A percentile compares a stretch with the other conserved stretches of the same genome.
Evolutionary conservation across 2,329 filamentous ascomycete species (phyloP).

Genomic region (Epichloe baconii): DNA sequence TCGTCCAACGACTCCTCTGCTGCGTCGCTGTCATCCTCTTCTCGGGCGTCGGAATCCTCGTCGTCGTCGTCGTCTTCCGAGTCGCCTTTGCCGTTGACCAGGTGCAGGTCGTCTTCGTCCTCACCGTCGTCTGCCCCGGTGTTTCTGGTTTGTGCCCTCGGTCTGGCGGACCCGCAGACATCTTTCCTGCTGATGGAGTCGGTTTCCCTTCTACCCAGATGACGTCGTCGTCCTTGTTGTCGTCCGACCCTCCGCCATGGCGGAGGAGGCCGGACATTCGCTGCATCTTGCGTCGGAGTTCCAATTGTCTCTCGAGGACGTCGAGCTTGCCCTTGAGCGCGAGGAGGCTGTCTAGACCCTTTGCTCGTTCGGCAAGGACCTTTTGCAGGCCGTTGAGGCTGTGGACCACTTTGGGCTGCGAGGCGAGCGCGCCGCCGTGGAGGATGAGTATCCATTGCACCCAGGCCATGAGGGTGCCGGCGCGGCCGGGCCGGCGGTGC

Average conservation of each 20-base stretch:
- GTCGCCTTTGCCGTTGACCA: conserved; percentile 42
- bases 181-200: conserved; percentile 32
- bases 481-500: conserved; percentile 75
- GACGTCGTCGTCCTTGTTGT: conserved; percentile 53
- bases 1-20: conserved; percentile 40
- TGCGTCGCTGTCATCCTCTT: conserved; percentile 32
- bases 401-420: conserved; percentile 70
- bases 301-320: conserved; percentile 82
- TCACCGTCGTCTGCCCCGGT: conserved; percentile 40
- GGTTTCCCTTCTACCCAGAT: conserved; percentile 77
- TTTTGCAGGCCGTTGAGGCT: conserved; percentile 66
- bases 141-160: conserved; percentile 30
- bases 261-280: conserved; percentile 23
- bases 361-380: conserved; percentile 76
- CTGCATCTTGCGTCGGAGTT: conserved; percentile 60
- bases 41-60: conserved; percentile 27
- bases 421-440: conserved; percentile 82
- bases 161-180: conserved; percentile 20
- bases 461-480: conserved; percentile 85
- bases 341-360: conserved; percentile 68
- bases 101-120: conserved; percentile 44
- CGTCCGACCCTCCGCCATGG: conserved; percentile 33
- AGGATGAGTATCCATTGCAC: conserved; percentile 89
- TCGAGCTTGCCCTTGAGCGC: conserved; percentile 91
- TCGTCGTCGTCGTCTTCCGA: conserved; percentile 49